A percentile compares a stretch with the other conserved stretches of the same genome.
Evolutionary conservation across 2,329 filamentous ascomycete genomes (phyloP).

Genomic region (Didymella arachidicola): DNA sequence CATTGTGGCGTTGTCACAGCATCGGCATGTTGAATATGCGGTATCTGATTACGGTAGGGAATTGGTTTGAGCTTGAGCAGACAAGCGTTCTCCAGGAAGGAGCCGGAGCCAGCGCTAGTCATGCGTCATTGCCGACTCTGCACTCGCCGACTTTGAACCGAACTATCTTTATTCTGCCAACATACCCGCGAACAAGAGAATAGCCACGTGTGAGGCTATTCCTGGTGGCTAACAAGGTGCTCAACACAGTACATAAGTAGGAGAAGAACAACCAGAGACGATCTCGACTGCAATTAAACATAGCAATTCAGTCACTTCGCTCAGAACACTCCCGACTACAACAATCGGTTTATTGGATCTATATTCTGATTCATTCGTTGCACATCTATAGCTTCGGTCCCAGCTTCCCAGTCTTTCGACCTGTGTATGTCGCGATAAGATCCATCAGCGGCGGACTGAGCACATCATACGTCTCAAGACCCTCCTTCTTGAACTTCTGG

Average conservation of each 20-base stretch:
- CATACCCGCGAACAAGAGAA: neutral
- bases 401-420: slow-evolving; percentile 54
- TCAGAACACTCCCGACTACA: no score
- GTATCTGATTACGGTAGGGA: slow-evolving; percentile 7
- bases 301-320: no score
- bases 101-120: slow-evolving; percentile 17
- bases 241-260: slow-evolving; percentile 3
- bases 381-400: slow-evolving; percentile 32
- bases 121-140: slow-evolving; percentile 10
- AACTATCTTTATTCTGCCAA: neutral
- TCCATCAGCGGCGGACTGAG: slow-evolving; percentile 71
- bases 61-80: slow-evolving; percentile 17
- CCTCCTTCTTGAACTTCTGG: slow-evolving; percentile 60
- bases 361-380: neutral
- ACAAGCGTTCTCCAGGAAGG: slow-evolving; percentile 11
- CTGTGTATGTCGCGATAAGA: slow-evolving; percentile 58
- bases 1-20: slow-evolving; percentile 27
- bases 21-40: slow-evolving; percentile 7
- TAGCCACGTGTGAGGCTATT: no score
- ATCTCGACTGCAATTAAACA: neutral
- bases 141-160: neutral
- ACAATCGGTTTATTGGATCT: neutral
- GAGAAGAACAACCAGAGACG: neutral
- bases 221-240: slow-evolving; percentile 17
- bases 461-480: slow-evolving; percentile 69